Evolutionary conservation across 2,329 filamentous ascomycete species (phyloP).

Genomic region (Verticillium tricorpus): DNA sequence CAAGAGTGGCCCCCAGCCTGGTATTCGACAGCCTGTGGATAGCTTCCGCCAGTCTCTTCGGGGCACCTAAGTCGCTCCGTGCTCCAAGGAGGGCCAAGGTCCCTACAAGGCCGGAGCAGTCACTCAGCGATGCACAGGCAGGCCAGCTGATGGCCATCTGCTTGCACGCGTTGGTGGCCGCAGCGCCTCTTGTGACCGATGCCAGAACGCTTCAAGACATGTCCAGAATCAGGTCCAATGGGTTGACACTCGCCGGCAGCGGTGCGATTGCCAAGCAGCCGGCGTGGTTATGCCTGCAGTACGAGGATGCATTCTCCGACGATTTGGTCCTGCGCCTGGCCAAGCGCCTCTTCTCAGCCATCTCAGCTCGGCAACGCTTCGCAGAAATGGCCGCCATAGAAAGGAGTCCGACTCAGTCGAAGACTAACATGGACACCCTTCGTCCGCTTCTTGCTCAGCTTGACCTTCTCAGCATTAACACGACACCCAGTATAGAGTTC

Average conservation of each 20-base stretch:
- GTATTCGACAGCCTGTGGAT: conserved; percentile 64
- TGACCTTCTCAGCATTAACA: conserved; percentile 43
- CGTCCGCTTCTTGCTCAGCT: conserved; percentile 47
- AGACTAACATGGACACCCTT: conserved; percentile 37
- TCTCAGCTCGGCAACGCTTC: conserved; percentile 48
- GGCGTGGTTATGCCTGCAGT: conserved; percentile 49
- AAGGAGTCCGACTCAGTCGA: conserved; percentile 23
- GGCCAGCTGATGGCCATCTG: conserved; percentile 55
- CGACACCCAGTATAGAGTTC: conserved; percentile 42
- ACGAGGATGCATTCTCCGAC: conserved; percentile 60
- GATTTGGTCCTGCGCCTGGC: conserved; percentile 56
- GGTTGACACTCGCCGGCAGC: conserved; percentile 42
- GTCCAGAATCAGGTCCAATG: conserved; percentile 55
- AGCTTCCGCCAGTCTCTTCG: conserved; percentile 53
- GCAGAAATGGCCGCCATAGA: conserved; percentile 36
- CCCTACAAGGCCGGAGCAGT: conserved; percentile 26
- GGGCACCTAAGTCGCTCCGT: conserved; percentile 41
- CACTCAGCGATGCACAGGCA: conserved; percentile 44
- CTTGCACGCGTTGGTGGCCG: conserved; percentile 57
- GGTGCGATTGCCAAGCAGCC: conserved; percentile 42
- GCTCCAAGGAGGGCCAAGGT: conserved; percentile 32
- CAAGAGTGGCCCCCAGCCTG: conserved; percentile 49
- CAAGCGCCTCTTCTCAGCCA: conserved; percentile 52
- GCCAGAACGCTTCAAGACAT: conserved; percentile 50
- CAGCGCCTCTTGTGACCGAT: conserved; percentile 46